A percentile compares a stretch with the other conserved stretches of the same genome.
These are phyloP conservation scores for Grifola frondosa DNA, from an alignment of 1,284 basidiomycete genomes.

Conservation along the genomic window DNA sequence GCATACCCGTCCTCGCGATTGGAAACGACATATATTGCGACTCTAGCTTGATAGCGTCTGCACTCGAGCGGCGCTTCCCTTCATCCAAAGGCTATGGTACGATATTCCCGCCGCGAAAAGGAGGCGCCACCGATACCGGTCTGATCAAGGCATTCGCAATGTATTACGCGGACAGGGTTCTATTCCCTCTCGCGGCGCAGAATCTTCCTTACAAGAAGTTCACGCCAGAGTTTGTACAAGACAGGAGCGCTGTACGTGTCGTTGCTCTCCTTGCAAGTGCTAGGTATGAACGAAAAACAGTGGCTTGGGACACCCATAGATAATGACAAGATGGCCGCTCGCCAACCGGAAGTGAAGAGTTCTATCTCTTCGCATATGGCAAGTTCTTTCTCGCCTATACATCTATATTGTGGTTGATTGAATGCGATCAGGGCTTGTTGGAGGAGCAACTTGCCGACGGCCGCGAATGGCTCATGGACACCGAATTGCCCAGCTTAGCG, in stretches of 20 bases:
- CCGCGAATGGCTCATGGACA: slow-evolving; percentile 60
- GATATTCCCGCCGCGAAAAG: slow-evolving; percentile 45
- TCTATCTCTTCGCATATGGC: slow-evolving; percentile 42
- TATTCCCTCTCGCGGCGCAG: slow-evolving; percentile 40
- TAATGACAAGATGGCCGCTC: slow-evolving; percentile 33
- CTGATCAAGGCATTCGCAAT: slow-evolving; percentile 47
- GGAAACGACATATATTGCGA: slow-evolving; percentile 56
- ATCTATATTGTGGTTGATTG: slow-evolving; percentile 5
- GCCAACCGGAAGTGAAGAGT: slow-evolving; percentile 34
- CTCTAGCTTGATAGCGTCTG: slow-evolving; percentile 46
- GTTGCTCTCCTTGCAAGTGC: too few species aligned
- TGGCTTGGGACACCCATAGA: slow-evolving; percentile 36
- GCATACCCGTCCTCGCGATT: slow-evolving; percentile 54
- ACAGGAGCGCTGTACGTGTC: slow-evolving; percentile 42
- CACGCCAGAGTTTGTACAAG: slow-evolving; percentile 48
- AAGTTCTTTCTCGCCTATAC: slow-evolving; percentile 8
- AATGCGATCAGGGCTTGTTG: slow-evolving; percentile 19
- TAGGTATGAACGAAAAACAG: too few species aligned
- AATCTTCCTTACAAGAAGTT: slow-evolving; percentile 49
- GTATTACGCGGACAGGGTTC: slow-evolving; percentile 41
- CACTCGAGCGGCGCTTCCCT: slow-evolving; percentile 50
- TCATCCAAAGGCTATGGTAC: slow-evolving; percentile 43
- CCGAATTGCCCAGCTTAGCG: slow-evolving; percentile 47
- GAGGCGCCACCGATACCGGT: slow-evolving; percentile 42
- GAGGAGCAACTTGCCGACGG: slow-evolving; percentile 55